phyloP scores from a whole-genome alignment of 306 rosid species.

The Pterocarpus macrocarpus region DNA sequence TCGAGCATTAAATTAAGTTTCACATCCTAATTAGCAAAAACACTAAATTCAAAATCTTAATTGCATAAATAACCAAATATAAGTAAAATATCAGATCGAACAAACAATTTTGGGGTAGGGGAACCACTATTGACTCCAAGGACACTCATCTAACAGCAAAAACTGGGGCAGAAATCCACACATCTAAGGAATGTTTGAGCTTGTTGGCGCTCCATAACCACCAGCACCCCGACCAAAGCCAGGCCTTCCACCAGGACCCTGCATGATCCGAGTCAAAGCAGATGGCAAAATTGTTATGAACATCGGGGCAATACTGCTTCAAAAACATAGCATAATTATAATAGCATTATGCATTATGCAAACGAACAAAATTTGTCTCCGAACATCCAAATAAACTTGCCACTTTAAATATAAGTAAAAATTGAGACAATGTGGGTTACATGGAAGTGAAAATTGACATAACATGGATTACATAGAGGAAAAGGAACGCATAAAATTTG shows the following conservation, averaged over 20 bases:
- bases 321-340: neutral
- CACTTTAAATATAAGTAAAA: neutral
- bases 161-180: neutral
- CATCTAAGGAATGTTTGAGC: conserved; percentile 46
- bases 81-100: conserved; percentile 17
- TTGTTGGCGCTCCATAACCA: conserved; percentile 60
- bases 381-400: neutral
- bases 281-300: neutral
- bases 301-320: neutral
- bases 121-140: conserved; percentile 31
- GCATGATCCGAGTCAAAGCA: neutral
- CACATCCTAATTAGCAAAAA: conserved; percentile 14
- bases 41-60: conserved; percentile 44
- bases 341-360: no score
- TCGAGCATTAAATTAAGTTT: neutral
- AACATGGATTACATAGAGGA: neutral
- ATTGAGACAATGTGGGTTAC: neutral
- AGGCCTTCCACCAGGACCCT: conserved; percentile 83
- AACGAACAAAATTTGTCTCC: neutral
- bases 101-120: conserved; percentile 22
- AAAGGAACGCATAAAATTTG: neutral
- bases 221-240: conserved; percentile 88
- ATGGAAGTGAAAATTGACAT: neutral
- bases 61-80: conserved; percentile 25
- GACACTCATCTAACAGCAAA: conserved; percentile 41